These are phyloP conservation scores for Fragilariopsis cylindrus DNA, from an alignment of 108 stramenopile species.

Conservation along the genomic window DNA sequence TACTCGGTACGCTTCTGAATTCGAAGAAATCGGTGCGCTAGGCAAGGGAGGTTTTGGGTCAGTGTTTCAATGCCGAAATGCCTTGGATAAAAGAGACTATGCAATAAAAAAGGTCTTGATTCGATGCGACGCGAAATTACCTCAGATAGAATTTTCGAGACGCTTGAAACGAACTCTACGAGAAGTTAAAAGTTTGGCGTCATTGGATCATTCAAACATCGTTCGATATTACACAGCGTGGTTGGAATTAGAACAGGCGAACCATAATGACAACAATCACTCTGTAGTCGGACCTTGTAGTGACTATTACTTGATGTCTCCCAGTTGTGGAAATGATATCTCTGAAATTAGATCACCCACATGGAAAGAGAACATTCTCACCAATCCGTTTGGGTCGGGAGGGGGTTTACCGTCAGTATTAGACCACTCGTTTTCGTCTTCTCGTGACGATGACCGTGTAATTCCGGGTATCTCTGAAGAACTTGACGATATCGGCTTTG, in stretches of 20 bases:
- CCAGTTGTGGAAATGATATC: neutral
- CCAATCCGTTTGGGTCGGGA: constrained; percentile 1
- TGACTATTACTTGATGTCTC: constrained; percentile 30
- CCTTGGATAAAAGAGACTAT: constrained; percentile 87
- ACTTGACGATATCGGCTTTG: constrained; percentile 47
- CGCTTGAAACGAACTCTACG: constrained; percentile 85
- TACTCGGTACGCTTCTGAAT: constrained; percentile 81
- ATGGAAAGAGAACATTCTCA: constrained; percentile 9
- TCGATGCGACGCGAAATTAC: constrained; percentile 19
- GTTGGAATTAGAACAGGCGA: constrained; percentile 79
- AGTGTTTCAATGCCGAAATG: constrained; percentile 79
- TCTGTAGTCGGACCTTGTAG: constrained; percentile 2
- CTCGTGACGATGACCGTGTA: constrained; percentile 1
- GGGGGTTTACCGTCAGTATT: constrained; percentile 9
- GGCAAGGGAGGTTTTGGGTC: constrained; percentile 92
- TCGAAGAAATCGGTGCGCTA: constrained; percentile 69
- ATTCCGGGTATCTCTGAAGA: constrained; percentile 11
- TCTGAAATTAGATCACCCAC: neutral
- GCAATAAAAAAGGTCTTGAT: constrained; percentile 94
- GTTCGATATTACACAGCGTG: constrained; percentile 98
- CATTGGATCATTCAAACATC: constrained; percentile 92
- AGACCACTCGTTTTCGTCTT: constrained; percentile 14
- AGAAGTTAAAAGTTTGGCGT: constrained; percentile 93
- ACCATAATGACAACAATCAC: constrained; percentile 5
- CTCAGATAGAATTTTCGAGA: constrained; percentile 57